Percentiles rank a stretch among this genome's conserved stretches.
phyloP scores from a whole-genome alignment of 169 alveolate genomes.

The Eimeria necatrix region DNA sequence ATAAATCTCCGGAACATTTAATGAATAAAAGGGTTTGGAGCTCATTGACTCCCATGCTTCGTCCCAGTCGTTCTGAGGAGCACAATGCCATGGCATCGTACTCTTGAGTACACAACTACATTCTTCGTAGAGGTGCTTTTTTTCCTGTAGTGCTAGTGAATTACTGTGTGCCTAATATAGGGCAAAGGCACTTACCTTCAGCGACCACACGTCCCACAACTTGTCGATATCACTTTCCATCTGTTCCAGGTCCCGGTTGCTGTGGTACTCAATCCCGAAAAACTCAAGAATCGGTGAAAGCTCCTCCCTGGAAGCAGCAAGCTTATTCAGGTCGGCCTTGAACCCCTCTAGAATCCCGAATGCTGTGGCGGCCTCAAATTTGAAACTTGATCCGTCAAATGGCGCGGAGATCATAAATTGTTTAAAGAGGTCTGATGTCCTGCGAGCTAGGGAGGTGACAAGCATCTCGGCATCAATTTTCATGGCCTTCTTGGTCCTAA shows the following conservation, averaged over 20 bases:
- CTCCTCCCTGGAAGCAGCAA: conserved; percentile 71
- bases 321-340: conserved; percentile 73
- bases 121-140: too few relatives aligned
- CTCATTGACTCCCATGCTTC: conserved; percentile 73
- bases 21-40: conserved; percentile 56
- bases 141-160: too few relatives aligned
- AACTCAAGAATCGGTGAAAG: conserved; percentile 79
- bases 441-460: conserved; percentile 50
- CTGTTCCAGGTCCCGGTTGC: conserved; percentile 74
- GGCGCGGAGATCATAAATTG: conserved; percentile 76
- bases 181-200: conserved; percentile 49
- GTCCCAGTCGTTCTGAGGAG: conserved; percentile 81
- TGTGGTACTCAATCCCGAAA: conserved; percentile 77
- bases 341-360: conserved; percentile 73
- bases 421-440: conserved; percentile 76
- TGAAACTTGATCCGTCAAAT: conserved; percentile 72
- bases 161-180: not conserved
- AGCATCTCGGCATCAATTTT: conserved; percentile 74
- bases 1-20: conserved; percentile 73
- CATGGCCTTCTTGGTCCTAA: conserved; percentile 82
- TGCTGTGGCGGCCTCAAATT: conserved; percentile 77
- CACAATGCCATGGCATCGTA: too few relatives aligned
- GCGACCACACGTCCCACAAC: conserved; percentile 79
- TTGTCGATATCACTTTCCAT: conserved; percentile 69
- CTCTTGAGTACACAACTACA: too few relatives aligned